Evolutionary conservation across 805 yeast genomes (phyloP).

Genomic region (Kodamaea neixiangensis): DNA sequence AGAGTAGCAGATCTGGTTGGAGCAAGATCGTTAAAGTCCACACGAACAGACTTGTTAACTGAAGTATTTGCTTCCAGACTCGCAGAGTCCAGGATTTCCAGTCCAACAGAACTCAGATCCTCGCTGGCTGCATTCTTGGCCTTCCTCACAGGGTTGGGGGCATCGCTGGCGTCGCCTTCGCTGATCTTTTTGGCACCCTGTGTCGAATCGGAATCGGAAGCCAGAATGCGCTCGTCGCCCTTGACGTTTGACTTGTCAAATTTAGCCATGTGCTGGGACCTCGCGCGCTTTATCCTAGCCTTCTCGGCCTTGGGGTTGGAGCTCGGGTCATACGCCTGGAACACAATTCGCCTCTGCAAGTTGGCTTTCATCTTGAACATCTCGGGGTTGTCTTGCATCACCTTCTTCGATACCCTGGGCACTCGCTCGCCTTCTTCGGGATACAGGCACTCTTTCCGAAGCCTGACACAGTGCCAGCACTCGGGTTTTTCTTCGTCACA

Average conservation of each 20-base stretch:
- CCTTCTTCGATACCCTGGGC: slow-evolving; percentile 24
- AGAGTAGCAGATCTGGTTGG: background rate
- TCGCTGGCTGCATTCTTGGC: background rate
- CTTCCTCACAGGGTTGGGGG: background rate
- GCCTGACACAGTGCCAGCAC: slow-evolving; percentile 36
- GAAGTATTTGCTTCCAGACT: background rate
- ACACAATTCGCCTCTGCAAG: slow-evolving; percentile 2
- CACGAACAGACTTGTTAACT: background rate
- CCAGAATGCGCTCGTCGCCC: background rate
- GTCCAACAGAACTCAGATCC: background rate
- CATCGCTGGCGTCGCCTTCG: background rate
- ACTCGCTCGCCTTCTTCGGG: slow-evolving; percentile 40
- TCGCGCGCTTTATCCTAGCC: background rate
- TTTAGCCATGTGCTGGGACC: background rate
- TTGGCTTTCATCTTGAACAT: slow-evolving; percentile 2
- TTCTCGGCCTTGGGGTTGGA: background rate
- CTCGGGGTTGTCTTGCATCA: slow-evolving; percentile 7
- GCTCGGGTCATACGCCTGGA: slow-evolving; percentile 8
- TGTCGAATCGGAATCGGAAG: background rate
- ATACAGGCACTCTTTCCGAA: slow-evolving; percentile 35
- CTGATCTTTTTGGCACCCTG: background rate
- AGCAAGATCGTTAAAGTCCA: background rate
- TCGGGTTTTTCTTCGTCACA: slow-evolving; percentile 37
- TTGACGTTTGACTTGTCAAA: background rate
- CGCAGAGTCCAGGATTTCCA: background rate